Evolutionary conservation across 805 yeast species (phyloP).

Genomic region (Huiozyma naganishii): DNA sequence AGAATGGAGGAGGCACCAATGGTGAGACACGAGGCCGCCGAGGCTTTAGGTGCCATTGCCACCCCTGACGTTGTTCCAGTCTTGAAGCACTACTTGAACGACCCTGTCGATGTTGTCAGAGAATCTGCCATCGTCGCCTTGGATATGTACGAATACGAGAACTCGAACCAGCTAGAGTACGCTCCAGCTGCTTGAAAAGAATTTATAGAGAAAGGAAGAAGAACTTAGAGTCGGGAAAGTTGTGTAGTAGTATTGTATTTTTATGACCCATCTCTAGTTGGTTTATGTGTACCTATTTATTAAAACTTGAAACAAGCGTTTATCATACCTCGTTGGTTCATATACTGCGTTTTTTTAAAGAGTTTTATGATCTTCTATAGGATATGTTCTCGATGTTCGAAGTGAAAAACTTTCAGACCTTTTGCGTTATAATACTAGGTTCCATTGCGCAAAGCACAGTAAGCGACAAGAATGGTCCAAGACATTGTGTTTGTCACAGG

Average conservation of each 20-base stretch:
- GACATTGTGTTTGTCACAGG: conserved; percentile 73
- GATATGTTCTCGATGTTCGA: no score
- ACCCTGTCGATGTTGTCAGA: conserved; percentile 81
- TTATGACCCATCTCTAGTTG: no score
- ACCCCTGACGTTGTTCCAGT: conserved; percentile 92
- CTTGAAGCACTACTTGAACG: conserved; percentile 65
- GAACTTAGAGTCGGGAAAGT: not conserved
- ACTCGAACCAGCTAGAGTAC: conserved; percentile 71
- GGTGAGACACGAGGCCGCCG: conserved; percentile 99
- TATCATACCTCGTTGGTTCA: no score
- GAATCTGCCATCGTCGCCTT: conserved; percentile 95
- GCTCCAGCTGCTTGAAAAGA: conserved; percentile 25
- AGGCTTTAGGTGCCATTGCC: conserved; percentile 94
- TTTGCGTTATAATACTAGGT: no score
- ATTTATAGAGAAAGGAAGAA: not conserved
- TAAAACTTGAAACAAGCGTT: no score
- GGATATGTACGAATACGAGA: conserved; percentile 96
- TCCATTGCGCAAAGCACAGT: no score
- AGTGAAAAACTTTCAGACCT: no score
- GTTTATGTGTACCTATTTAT: not conserved
- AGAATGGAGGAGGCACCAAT: conserved; percentile 81
- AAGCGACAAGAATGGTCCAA: not conserved
- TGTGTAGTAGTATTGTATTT: no score
- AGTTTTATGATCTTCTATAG: no score
- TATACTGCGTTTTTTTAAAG: no score